Base-by-base conservation (phyloP, 495 filamentous ascomycete species). In the Elaphomyces granulatus region DNA sequence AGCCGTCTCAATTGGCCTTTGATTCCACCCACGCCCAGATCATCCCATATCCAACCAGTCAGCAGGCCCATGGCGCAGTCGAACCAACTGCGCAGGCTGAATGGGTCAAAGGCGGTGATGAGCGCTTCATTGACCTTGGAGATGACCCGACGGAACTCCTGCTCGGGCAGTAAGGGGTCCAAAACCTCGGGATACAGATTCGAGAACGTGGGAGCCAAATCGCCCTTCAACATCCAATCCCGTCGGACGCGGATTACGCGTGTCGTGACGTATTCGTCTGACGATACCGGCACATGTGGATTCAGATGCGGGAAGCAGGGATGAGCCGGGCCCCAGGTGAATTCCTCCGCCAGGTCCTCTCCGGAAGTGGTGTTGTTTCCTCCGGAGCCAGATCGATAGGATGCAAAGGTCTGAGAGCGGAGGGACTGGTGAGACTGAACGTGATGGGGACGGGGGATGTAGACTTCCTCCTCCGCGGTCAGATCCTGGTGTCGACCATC, bases 171-270 rank as follows among this genome's bases (percentile, higher is more conserved):
- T 32, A 83, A 72, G 2, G 87, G 85, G 44, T 93, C 85, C 9
- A 99, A 63, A 40, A 96, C 92, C 47, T 96, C 90, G 0, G 90
- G 90, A 47, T 96, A 99, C 1, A 94, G 70, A 45, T 94, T 94
- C 4, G 83, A 87, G 51, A 87, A 95, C 0, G 83, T 81, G 14
- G 90, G 90, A 6, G 87, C 86, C n/a, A 94, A 64, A 55, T 99
- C 90, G 3, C 87, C 92, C 32, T 73, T 71, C 15, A 83, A 54
- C 68, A 95, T 79, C 82, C 86, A 99, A 55, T 96, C 90, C 17
- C 90, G 70, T 17, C 74, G 70, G 37, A 99, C 80, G 1, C 90
- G 80, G 53, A 99, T 95, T 38, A 99, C 79, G 43, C 87, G 77
- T 12, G 90, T 99, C 4, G 64, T 75, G 32, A 67, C 57, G 49